Percentiles rank a stretch among this genome's conserved stretches.
These are phyloP conservation scores for Sabuloglossum arenarium DNA, from an alignment of 495 filamentous ascomycete species.

Conservation along the genomic window DNA sequence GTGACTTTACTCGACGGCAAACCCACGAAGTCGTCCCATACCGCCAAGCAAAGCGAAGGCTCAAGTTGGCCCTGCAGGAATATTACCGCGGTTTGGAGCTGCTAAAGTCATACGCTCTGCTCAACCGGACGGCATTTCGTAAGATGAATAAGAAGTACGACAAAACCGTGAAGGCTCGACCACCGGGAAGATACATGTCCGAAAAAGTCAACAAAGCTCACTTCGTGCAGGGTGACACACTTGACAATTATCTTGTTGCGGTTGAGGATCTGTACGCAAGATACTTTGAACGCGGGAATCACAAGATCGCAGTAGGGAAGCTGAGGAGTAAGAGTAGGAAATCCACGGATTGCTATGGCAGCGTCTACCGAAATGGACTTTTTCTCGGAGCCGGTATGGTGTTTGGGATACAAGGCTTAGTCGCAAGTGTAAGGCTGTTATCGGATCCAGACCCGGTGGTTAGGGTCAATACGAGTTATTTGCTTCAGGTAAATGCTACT, in stretches of 20 bases:
- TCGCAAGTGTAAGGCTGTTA: constrained; percentile 38
- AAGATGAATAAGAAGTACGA: constrained; percentile 99
- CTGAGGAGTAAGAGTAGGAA: constrained; percentile 46
- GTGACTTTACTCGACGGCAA: constrained; percentile 45
- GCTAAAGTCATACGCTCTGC: constrained; percentile 67
- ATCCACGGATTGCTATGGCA: constrained; percentile 45
- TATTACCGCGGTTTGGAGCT: constrained; percentile 84
- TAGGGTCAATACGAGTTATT: constrained; percentile 40
- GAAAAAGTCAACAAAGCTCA: constrained; percentile 79
- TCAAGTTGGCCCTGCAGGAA: constrained; percentile 78
- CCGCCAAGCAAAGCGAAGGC: constrained; percentile 65
- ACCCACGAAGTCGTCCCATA: constrained; percentile 45
- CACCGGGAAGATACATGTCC: constrained; percentile 63
- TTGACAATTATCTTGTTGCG: constrained; percentile 53
- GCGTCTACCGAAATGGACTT: constrained; percentile 63
- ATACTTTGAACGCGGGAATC: constrained; percentile 80
- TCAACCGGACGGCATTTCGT: constrained; percentile 82
- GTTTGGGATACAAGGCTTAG: constrained; percentile 52
- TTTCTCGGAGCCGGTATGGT: constrained; percentile 51
- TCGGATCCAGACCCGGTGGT: constrained; percentile 24
- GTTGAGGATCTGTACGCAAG: constrained; percentile 83
- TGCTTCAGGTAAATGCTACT: constrained; percentile 36
- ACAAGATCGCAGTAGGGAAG: constrained; percentile 73
- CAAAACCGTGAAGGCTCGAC: constrained; percentile 61
- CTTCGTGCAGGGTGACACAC: constrained; percentile 69